Evolutionary conservation across 1,139 yeast genomes (phyloP), one percentile per base, ranked within the genome.

Genomic region (Arxiozyma telluris): DNA sequence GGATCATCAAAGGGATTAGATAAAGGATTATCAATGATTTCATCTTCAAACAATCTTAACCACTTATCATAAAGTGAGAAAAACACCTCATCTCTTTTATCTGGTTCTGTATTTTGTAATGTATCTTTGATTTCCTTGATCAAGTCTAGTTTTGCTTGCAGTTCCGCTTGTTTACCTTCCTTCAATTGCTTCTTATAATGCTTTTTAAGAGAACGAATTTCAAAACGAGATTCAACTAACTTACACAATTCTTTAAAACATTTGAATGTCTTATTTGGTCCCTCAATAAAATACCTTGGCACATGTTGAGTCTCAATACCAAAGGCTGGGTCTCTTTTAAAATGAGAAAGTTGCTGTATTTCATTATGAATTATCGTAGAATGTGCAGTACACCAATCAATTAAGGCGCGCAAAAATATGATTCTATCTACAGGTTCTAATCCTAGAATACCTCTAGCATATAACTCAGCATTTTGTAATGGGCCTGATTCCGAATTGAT

Each of bases 311-410:
- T 65, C 27, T 64, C 66, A 12, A 65, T 58, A 42, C 69, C 69
- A 58, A 65, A 67, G 1, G 66, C 52, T 3, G 69, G 66, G 38
- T 67, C 71, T 44, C 63, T 62, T 50, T 63, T 67, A 21, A 61
- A 54, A 54, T 66, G 70, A 2, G 70, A 58, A 22, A 67, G 52
- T 46, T 62, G 61, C 45, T 64, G 61, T 4, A 80, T 69, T 47
- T 69, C 72, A 5, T 66, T 59, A 58, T 73, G 80, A 5, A 81
- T 69, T 3, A 65, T 62, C 21, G 76, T 77, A 0, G 83, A 79
- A 12, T 74, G 64, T 0, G 76, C 61, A 3, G 76, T 60, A 41
- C 78, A 69, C 85, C 85, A 81, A 55, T 76, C 77, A 1, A 73
- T 71, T 55, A 81, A 65, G 0, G 76, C 66, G 47, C 80, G 71